phyloP scores from a whole-genome alignment of 768 basidiomycete species.

The Tulasnella sp. region DNA sequence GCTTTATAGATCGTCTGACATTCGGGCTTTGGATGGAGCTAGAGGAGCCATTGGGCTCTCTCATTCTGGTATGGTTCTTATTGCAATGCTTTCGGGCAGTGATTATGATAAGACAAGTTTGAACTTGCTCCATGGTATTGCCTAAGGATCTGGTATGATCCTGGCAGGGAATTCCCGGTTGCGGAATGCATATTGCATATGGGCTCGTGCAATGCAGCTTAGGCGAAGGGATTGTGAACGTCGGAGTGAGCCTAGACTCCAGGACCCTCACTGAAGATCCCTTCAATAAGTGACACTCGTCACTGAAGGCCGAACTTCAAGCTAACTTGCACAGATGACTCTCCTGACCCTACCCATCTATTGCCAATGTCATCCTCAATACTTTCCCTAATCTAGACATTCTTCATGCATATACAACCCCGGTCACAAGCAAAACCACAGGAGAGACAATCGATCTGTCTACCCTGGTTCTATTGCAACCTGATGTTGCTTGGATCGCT shows the following conservation, averaged over 20 bases:
- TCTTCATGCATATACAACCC: constrained; percentile 65
- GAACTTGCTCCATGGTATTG: background rate
- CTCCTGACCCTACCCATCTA: constrained; percentile 49
- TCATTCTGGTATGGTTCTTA: constrained; percentile 60
- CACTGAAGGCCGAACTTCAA: constrained; percentile 50
- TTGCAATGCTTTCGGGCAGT: constrained; percentile 75
- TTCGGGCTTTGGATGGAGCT: too few relatives aligned
- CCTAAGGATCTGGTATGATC: constrained; percentile 12
- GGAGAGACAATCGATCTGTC: constrained; percentile 34
- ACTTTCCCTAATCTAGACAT: constrained; percentile 66
- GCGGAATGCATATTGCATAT: constrained; percentile 60
- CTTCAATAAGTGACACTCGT: constrained; percentile 51
- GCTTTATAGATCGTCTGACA: constrained; percentile 31
- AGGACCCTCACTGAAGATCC: too few relatives aligned
- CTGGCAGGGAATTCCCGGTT: constrained; percentile 45
- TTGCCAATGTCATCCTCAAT: constrained; percentile 52
- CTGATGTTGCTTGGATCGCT: constrained; percentile 61
- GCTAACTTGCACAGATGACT: constrained; percentile 58
- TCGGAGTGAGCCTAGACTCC: constrained; percentile 35
- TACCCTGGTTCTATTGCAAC: constrained; percentile 41
- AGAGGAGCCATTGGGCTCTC: constrained; percentile 43
- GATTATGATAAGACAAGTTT: constrained; percentile 60
- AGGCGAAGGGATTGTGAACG: constrained; percentile 55
- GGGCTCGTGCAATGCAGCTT: constrained; percentile 76
- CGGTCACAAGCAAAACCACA: constrained; percentile 59